Evolutionary conservation across 2,329 filamentous ascomycete genomes (phyloP).

Genomic region (Endothia cerciana): DNA sequence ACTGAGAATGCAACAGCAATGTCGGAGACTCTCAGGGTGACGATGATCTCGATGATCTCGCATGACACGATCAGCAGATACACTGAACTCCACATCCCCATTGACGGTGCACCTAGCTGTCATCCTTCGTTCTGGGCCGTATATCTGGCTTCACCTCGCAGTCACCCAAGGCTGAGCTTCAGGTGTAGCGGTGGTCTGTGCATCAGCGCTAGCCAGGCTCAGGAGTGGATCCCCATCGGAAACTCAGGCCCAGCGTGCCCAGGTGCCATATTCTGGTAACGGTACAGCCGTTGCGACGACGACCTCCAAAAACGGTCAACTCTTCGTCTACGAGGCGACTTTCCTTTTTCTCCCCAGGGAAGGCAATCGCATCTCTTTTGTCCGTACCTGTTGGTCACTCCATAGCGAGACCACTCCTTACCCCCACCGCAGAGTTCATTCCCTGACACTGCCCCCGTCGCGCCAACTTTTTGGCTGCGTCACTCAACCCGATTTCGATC

Average conservation of each 20-base stretch:
- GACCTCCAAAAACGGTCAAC: conserved; percentile 14
- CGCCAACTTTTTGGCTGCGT: conserved; percentile 26
- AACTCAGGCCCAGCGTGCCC: conserved; percentile 2
- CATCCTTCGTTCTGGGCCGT: no score
- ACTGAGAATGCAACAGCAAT: no score
- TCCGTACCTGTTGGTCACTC: conserved; percentile 10
- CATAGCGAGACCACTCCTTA: conserved; percentile 10
- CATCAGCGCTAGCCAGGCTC: conserved; percentile 9
- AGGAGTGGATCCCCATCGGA: conserved; percentile 15
- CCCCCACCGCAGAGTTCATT: neutral
- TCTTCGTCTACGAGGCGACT: conserved; percentile 21
- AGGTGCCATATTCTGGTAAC: conserved; percentile 11
- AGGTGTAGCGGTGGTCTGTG: neutral
- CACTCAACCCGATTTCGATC: conserved; percentile 28
- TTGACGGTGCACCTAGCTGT: no score
- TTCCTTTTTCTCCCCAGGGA: conserved; percentile 15
- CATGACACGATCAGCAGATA: no score
- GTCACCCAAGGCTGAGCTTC: neutral
- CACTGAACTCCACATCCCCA: no score
- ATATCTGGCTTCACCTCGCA: no score
- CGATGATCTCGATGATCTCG: no score
- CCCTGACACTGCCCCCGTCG: conserved; percentile 17
- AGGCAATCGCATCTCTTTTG: conserved; percentile 21
- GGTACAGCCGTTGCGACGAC: conserved; percentile 14
- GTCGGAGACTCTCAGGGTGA: no score